A percentile compares a stretch with the other conserved stretches of the same genome.
These are phyloP conservation scores for Yarrowia yakushimensis DNA, from an alignment of 805 yeast species.

Conservation along the genomic window DNA sequence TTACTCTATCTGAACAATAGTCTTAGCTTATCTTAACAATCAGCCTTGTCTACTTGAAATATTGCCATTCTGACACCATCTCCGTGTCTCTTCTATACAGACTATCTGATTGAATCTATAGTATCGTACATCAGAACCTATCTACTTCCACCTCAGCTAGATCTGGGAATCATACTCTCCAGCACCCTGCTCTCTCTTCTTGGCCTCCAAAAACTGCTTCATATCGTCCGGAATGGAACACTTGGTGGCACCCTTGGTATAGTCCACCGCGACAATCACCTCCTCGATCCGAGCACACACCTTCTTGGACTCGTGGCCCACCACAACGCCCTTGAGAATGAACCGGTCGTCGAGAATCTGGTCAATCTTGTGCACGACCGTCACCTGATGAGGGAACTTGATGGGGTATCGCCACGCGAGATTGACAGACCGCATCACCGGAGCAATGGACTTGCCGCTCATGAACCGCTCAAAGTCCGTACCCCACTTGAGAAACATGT, in stretches of 20 bases:
- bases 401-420: conserved; percentile 33
- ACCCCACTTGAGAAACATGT: conserved; percentile 26
- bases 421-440: conserved; percentile 31
- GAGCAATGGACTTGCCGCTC: conserved; percentile 29
- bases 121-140: no score
- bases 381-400: conserved; percentile 31
- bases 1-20: no score
- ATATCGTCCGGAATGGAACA: conserved; percentile 29
- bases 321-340: conserved; percentile 29
- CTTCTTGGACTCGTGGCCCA: conserved; percentile 30
- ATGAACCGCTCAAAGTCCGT: conserved; percentile 28
- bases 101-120: no score
- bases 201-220: conserved; percentile 25
- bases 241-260: conserved; percentile 28
- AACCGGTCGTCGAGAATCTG: conserved; percentile 30
- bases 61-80: no score
- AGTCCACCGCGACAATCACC: conserved; percentile 31
- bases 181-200: neutral
- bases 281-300: conserved; percentile 33
- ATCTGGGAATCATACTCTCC: conserved; percentile 8
- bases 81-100: no score
- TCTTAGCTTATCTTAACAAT: no score
- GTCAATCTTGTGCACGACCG: conserved; percentile 29
- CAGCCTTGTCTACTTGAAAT: no score
- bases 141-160: neutral